Conservation (phyloP, 768 basidiomycete species). For the Phanerochaete sordida region DNA sequence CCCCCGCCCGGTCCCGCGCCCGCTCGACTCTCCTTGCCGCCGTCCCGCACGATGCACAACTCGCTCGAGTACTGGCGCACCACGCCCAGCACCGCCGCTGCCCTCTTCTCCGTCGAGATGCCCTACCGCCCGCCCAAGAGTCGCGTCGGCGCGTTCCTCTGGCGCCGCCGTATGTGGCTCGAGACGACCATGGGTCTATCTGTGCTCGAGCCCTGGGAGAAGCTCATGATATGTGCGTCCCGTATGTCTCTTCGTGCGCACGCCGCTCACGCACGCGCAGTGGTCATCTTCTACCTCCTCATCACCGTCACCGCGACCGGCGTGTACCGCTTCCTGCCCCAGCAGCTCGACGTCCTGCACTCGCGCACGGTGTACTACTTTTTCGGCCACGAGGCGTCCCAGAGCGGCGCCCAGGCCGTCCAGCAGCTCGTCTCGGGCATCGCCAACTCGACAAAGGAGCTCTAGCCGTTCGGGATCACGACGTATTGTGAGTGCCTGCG, state of each 20-base stretch:
- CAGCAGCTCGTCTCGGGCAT: conserved; percentile 3
- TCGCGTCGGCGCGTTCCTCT: conserved; percentile 30
- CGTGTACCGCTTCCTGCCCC: conserved; percentile 50
- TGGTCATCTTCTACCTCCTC: conserved; percentile 37
- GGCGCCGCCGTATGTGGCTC: conserved; percentile 53
- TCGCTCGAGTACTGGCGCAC: conserved; percentile 20
- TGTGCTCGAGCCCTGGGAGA: conserved; percentile 70
- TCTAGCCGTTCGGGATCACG: neutral
- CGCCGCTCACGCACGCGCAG: conserved; percentile 25
- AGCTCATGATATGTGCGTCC: conserved; percentile 51
- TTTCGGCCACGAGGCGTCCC: conserved; percentile 41
- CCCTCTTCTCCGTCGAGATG: conserved; percentile 22
- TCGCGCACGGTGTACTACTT: conserved; percentile 56
- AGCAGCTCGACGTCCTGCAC: conserved; percentile 46
- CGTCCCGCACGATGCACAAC: conserved; percentile 2
- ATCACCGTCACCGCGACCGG: conserved; percentile 46
- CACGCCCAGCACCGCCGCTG: conserved; percentile 14
- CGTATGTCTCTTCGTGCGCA: neutral
- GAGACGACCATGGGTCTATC: conserved; percentile 58
- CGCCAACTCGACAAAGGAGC: neutral
- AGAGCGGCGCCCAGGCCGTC: neutral
- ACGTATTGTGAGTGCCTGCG: neutral
- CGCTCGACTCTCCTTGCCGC: neutral
- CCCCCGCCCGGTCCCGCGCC: neutral
- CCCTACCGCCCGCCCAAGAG: conserved; percentile 26